phyloP scores from a whole-genome alignment of 2,329 filamentous ascomycete species.

The Mycosphaerella sp. region DNA sequence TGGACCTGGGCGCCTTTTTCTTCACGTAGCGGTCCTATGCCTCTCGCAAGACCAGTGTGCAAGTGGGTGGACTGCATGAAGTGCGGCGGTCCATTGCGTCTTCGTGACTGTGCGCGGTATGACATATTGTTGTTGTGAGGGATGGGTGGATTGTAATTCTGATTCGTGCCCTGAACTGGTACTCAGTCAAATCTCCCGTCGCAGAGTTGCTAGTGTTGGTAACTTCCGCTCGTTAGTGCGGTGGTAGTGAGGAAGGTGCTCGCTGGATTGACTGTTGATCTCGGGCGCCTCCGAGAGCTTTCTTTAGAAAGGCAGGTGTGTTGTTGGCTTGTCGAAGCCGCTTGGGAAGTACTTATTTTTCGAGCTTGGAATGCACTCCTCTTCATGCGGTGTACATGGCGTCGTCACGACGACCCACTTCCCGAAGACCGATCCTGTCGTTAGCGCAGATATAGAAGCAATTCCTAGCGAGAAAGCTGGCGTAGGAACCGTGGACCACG shows the following conservation, averaged over 20 bases:
- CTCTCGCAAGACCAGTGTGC: too few relatives aligned
- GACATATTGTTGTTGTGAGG: neutral
- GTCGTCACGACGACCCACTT: neutral
- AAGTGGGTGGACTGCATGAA: too few relatives aligned
- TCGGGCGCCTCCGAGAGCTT: neutral
- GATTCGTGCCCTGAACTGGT: conserved; percentile 6
- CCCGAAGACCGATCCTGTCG: neutral
- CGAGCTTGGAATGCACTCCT: neutral
- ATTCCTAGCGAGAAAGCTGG: conserved; percentile 1
- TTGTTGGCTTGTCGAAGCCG: neutral
- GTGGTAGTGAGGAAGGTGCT: neutral
- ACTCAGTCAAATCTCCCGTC: neutral
- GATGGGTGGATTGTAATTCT: neutral
- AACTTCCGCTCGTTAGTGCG: neutral
- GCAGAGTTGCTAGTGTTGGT: conserved; percentile 7
- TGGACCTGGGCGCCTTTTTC: neutral
- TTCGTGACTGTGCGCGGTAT: neutral
- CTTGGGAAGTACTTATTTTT: neutral
- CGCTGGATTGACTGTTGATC: neutral
- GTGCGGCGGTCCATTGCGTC: too few relatives aligned
- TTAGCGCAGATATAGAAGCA: neutral
- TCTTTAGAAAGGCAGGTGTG: neutral
- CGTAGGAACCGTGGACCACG: conserved; percentile 2
- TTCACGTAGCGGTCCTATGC: neutral
- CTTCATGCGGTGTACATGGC: neutral